Conservation (phyloP, 495 filamentous ascomycete genomes). For the Aspergillus carlsbadensis region DNA sequence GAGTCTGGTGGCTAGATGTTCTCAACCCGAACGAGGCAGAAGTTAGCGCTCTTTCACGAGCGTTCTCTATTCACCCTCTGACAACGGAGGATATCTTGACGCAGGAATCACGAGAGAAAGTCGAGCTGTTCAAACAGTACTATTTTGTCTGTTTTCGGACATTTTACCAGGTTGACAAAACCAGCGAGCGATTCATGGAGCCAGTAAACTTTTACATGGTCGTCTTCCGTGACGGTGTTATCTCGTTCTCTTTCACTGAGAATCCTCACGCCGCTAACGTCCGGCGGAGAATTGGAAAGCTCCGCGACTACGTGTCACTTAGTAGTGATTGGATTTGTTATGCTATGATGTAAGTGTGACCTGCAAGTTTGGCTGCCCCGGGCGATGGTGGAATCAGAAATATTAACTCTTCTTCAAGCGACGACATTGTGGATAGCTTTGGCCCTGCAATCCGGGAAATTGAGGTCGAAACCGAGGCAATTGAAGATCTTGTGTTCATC, state of each 20-base stretch:
- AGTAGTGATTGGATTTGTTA: conserved; percentile 99
- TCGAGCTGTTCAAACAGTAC: conserved; percentile 94
- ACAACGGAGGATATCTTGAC: conserved; percentile 93
- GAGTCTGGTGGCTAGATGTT: conserved; percentile 95
- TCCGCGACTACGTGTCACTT: conserved; percentile 90
- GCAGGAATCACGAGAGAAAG: conserved; percentile 95
- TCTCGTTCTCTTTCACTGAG: conserved; percentile 87
- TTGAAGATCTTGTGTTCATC: conserved; percentile 93
- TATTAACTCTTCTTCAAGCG: conserved; percentile 46
- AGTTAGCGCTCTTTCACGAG: conserved; percentile 79
- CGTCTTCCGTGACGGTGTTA: conserved; percentile 91
- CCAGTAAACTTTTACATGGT: conserved; percentile 96
- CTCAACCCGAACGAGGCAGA: conserved; percentile 88
- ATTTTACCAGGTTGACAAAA: conserved; percentile 78
- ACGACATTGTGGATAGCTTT: conserved; percentile 96
- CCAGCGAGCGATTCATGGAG: conserved; percentile 74
- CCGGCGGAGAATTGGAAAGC: conserved; percentile 82
- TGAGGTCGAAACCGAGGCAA: conserved; percentile 83
- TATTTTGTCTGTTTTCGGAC: conserved; percentile 98
- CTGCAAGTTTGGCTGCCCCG: not conserved
- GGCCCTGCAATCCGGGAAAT: conserved; percentile 83
- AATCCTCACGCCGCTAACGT: conserved; percentile 85
- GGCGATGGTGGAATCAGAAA: not conserved
- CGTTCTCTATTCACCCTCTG: conserved; percentile 90
- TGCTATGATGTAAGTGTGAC: conserved; percentile 78